Evolutionary conservation across 2,329 filamentous ascomycete genomes (phyloP), one percentile per base, ranked within the genome.

Genomic region (Dactylellina cionopaga): DNA sequence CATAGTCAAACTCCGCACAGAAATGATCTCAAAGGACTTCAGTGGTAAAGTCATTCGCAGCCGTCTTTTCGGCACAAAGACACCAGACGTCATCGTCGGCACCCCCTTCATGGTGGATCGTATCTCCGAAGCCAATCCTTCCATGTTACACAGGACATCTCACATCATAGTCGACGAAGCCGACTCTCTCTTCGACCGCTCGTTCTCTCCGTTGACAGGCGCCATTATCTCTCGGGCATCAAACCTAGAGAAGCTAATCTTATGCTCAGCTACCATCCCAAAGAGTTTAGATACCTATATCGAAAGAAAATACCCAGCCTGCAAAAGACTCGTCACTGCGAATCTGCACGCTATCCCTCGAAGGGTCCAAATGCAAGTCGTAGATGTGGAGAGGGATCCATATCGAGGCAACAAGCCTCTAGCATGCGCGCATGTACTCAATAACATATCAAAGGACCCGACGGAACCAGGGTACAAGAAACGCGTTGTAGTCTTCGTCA

Each of bases 181-280:
- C 0, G 95, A 99, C 81, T 97, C 93, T 2, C 87, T 99, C 7
- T 87, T 99, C 76, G 96, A 99, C 81, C 90, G 92, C 66, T 96
- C 92, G 69, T 99, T 99, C 82, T 86, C 90, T 2, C 89, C 92
- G 0, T 88, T 90, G 22, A 98, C 95, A 0, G 90, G 87, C 9
- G 86, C 87, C 62, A 91, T 99, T 75, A 86, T 99, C 75, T 91
- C 96, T 78, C 90, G 90, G 68, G 87, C 90, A 1, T 85, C 88
- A 5, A 95, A 92, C 0, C 82, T 98, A 47, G 87, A 92, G 78
- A 91, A 96, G 79, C 85, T 99, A 22, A 85, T 99, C 47, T 87
- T 98, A 75, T 99, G 95, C 83, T 98, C 94, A 2, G 95, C 95
- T 55, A 99, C 95, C 3, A 98, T 99, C 74, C 95, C 96, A 1